phyloP scores from a whole-genome alignment of 345 rosid species.

The Isatis tinctoria region DNA sequence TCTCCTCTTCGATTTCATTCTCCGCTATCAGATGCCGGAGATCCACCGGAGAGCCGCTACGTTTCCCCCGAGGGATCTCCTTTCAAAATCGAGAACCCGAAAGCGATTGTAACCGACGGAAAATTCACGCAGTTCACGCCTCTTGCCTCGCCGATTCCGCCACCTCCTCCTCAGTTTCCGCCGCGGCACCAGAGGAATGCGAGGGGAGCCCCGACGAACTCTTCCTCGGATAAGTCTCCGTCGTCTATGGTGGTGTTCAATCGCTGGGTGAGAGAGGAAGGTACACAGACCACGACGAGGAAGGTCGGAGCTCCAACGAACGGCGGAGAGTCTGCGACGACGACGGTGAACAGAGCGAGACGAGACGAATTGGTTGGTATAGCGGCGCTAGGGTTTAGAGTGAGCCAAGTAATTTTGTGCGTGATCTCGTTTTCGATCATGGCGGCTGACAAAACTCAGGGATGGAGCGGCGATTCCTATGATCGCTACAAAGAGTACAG shows the following conservation, averaged over 20 bases:
- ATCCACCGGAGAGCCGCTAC: constrained; percentile 49
- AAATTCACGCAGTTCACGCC: constrained; percentile 51
- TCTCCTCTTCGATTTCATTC: constrained; percentile 69
- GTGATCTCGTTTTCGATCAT: constrained; percentile 90
- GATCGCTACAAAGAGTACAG: constrained; percentile 93
- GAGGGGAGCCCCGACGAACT: constrained; percentile 3
- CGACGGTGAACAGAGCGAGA: constrained; percentile 38
- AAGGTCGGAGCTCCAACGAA: constrained; percentile 28
- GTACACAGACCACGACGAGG: constrained; percentile 24
- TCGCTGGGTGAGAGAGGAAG: constrained; percentile 47
- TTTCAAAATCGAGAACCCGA: constrained; percentile 46
- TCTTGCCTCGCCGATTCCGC: constrained; percentile 30
- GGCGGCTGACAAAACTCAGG: constrained; percentile 95
- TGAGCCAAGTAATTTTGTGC: constrained; percentile 61
- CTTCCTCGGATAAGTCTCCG: constrained; percentile 21
- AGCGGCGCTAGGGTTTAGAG: constrained; percentile 60
- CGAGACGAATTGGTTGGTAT: constrained; percentile 35
- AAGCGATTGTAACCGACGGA: constrained; percentile 47
- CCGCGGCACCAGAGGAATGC: constrained; percentile 22
- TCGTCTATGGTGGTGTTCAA: constrained; percentile 34
- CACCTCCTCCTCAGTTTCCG: constrained; percentile 29
- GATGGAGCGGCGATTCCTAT: constrained; percentile 98
- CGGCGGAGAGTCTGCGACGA: constrained; percentile 26
- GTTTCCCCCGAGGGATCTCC: constrained; percentile 63
- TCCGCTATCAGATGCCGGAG: constrained; percentile 67